Evolutionary conservation across 352 stramenopile species (phyloP), one percentile per base, ranked within the genome.

Genomic region (Phytophthora sojae): DNA sequence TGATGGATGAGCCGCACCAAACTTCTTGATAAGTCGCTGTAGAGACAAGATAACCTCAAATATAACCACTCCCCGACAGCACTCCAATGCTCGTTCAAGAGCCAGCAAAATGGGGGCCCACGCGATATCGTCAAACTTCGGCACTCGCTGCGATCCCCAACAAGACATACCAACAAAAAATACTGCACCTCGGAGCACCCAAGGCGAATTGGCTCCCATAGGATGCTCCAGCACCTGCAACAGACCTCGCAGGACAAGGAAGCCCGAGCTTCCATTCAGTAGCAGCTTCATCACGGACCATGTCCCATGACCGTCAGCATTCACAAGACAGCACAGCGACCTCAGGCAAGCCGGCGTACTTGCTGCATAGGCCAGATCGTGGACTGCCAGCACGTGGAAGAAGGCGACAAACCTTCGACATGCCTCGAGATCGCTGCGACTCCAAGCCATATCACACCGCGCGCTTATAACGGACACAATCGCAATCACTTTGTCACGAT

Each of bases 111-210:
- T 85, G 11, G 89, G 83, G 3, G 77, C 77, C 86, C 88, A 95
- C 58, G 86, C 84, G 58, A 93, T 81, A 45, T 93, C 75, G 19
- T 95, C 87, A 57, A 97, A 83, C 58, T 80, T 86, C 4, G 77
- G 67, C 0, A 96, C 78, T 19, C 89, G 86, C 54, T 97, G 89
- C 14, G 87, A 95, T 3, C 90, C 90, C 90, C 90, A 97, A 37
- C 86, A 94, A 15, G 89, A 96, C 90, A 97, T 97, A 2, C 89
- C 90, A 4, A 97, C 71, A 64, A 95, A 97, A 71, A 96, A 97
- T 12, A 97, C 88, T 0, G 89, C 88, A 0, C 90, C 90, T 53
- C 90, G 83, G 0, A 94, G 72, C n/a, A 94, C 85, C 83, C 83
- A 93, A 52, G 88, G 79, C 19, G 80, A 90, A 57, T 83, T 88